A percentile compares a stretch with the other conserved stretches of the same genome.
Evolutionary conservation across 192 early-diverging fungal genomes (phyloP).

Genomic region (Geranomyces michiganensis): DNA sequence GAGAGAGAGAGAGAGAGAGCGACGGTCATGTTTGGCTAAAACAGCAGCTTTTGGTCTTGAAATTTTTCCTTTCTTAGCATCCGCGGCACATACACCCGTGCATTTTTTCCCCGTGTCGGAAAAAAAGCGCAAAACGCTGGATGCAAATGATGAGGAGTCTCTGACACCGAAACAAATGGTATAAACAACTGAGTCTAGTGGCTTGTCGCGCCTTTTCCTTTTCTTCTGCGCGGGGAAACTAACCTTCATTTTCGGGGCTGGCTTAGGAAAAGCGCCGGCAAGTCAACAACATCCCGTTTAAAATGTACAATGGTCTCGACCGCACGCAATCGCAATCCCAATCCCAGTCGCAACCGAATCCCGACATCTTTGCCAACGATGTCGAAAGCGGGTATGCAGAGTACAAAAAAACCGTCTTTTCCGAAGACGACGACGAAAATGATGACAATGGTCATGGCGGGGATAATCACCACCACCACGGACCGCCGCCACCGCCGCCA

Average conservation of each 20-base stretch:
- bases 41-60: no score
- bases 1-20: no score
- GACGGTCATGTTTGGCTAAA: not conserved
- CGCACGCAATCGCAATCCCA: not conserved
- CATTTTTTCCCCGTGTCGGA: conserved; percentile 14
- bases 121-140: conserved; percentile 1
- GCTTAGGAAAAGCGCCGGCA: conserved; percentile 9
- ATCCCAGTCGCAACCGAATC: not conserved
- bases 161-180: conserved; percentile 17
- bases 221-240: no score
- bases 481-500: no score
- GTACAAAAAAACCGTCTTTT: not conserved
- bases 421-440: not conserved
- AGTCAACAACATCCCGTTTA: not conserved
- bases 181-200: not conserved
- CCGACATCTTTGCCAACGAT: not conserved
- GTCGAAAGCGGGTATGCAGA: no score
- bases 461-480: not conserved
- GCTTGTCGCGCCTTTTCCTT: no score
- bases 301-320: conserved; percentile 17
- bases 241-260: not conserved
- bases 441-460: not conserved
- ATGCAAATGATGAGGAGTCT: not conserved
- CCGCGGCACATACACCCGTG: not conserved
- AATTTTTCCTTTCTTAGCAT: no score